These are phyloP conservation scores for Aegilops bicornis DNA, from an alignment of 176 grass and related monocot genomes.

Conservation along the genomic window DNA sequence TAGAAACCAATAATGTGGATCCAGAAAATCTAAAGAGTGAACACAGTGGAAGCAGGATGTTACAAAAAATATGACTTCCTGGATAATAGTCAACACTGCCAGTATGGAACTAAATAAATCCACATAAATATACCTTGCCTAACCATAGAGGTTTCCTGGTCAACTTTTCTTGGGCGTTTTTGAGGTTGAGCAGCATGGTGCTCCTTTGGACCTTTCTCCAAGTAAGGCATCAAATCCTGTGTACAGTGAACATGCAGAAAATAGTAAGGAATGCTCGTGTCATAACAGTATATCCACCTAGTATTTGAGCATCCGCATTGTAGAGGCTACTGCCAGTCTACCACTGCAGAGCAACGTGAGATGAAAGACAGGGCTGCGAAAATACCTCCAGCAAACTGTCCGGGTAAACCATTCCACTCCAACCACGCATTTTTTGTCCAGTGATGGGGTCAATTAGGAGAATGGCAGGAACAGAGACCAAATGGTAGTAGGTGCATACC, in stretches of 20 bases:
- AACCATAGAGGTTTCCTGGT: constrained; percentile 41
- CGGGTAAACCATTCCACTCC: constrained; percentile 91
- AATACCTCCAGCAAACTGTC: constrained; percentile 92
- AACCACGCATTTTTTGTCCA: constrained; percentile 86
- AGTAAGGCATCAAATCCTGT: constrained; percentile 90
- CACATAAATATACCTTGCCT: constrained; percentile 46
- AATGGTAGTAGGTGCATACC: constrained; percentile 91
- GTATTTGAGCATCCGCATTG: not conserved
- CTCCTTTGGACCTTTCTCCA: constrained; percentile 96
- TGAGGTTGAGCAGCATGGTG: constrained; percentile 78
- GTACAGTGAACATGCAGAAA: constrained; percentile 16
- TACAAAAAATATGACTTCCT: not conserved
- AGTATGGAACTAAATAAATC: not conserved
- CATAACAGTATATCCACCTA: not conserved
- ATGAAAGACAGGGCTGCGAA: not conserved
- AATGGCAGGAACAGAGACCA: constrained; percentile 74
- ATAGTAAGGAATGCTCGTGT: not conserved
- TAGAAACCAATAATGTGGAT: not conserved
- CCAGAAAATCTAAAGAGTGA: not conserved
- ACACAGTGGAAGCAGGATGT: not conserved
- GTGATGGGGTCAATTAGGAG: constrained; percentile 90
- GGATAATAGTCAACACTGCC: not conserved
- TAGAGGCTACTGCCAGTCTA: not conserved
- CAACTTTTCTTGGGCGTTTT: constrained; percentile 86
- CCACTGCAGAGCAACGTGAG: not conserved